phyloP scores from a whole-genome alignment of 768 basidiomycete species.

The Kwoniella shandongensis region DNA sequence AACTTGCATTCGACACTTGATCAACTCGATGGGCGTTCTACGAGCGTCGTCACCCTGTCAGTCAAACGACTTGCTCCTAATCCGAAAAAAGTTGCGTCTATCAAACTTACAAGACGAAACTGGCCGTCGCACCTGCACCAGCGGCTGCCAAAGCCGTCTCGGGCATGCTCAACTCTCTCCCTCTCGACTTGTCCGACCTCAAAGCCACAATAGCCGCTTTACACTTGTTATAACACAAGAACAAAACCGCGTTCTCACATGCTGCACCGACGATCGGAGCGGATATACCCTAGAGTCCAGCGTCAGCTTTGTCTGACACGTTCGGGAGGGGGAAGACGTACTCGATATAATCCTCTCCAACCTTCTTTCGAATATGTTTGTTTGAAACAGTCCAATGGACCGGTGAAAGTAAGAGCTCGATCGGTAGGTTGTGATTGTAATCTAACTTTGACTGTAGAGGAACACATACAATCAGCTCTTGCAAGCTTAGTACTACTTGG shows the following conservation, averaged over 20 bases:
- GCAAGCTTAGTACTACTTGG: too few relatives aligned
- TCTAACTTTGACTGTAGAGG: slow-evolving; percentile 69
- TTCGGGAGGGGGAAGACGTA: slow-evolving; percentile 57
- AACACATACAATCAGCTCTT: not conserved
- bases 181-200: slow-evolving; percentile 32
- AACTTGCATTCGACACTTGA: slow-evolving; percentile 98
- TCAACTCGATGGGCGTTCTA: slow-evolving; percentile 88
- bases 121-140: slow-evolving; percentile 81
- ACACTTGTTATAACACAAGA: slow-evolving; percentile 77
- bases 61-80: not conserved
- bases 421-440: slow-evolving; percentile 87
- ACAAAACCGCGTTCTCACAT: slow-evolving; percentile 84
- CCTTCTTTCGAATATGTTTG: slow-evolving; percentile 83
- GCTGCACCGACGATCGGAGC: slow-evolving; percentile 89
- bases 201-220: slow-evolving; percentile 51
- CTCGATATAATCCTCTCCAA: slow-evolving; percentile 78
- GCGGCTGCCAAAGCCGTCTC: slow-evolving; percentile 79
- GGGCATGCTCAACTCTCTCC: slow-evolving; percentile 49
- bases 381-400: slow-evolving; percentile 80
- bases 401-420: slow-evolving; percentile 68
- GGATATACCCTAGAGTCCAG: slow-evolving; percentile 75
- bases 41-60: not conserved
- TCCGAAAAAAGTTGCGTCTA: too few relatives aligned
- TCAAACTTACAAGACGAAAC: slow-evolving; percentile 78
- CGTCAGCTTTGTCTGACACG: too few relatives aligned